These are phyloP conservation scores for Ichthyophthirius multifiliis DNA, from an alignment of 169 alveolate species.

Conservation along the genomic window DNA sequence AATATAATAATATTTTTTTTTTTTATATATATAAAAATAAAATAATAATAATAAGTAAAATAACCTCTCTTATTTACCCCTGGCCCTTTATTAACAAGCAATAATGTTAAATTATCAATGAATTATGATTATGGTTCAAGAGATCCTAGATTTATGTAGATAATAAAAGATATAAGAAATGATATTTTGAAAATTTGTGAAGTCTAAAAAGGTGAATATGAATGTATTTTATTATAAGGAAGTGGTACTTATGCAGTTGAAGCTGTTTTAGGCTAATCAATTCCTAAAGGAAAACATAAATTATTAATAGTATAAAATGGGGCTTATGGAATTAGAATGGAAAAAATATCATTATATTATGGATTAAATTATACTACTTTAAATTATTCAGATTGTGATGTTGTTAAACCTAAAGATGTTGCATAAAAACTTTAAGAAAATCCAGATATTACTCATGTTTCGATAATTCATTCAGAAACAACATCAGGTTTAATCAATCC, in stretches of 20 bases:
- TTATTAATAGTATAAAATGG: constrained; percentile 45
- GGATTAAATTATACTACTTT: constrained; percentile 30
- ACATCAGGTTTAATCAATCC: constrained; percentile 56
- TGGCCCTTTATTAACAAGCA: constrained; percentile 62
- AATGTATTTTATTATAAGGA: constrained; percentile 58
- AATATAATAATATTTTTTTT: too few relatives aligned
- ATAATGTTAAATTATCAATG: constrained; percentile 48
- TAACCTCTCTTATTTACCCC: constrained; percentile 61
- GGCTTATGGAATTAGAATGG: constrained; percentile 59
- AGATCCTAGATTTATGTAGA: constrained; percentile 39
- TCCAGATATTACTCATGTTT: constrained; percentile 52
- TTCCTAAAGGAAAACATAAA: constrained; percentile 33
- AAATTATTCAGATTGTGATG: constrained; percentile 40
- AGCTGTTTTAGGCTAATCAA: constrained; percentile 51
- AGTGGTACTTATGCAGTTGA: constrained; percentile 75
- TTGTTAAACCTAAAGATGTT: constrained; percentile 23
- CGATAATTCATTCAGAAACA: constrained; percentile 66
- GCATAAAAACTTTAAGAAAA: constrained; percentile 29
- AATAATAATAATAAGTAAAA: neutral
- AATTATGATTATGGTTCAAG: constrained; percentile 60
- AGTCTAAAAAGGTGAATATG: constrained; percentile 32
- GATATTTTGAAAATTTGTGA: constrained; percentile 20
- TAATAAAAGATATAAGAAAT: constrained; percentile 30
- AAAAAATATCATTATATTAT: constrained; percentile 40
- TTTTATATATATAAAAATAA: too few relatives aligned